Evolutionary conservation across 208 protist genomes (phyloP), one percentile per base, ranked within the genome.

Genomic region (Acanthamoeba sp.): DNA sequence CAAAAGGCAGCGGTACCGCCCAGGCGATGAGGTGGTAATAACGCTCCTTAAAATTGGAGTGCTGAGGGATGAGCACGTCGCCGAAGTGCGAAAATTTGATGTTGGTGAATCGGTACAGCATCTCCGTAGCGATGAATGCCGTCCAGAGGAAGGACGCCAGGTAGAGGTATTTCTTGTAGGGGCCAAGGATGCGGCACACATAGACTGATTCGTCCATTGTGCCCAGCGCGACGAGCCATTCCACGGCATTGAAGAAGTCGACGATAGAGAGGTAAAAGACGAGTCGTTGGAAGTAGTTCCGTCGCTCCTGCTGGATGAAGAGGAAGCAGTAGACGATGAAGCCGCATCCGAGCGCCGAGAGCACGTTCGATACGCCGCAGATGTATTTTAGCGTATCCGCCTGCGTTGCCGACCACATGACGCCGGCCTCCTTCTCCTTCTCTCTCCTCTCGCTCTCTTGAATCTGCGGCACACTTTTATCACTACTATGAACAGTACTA

Each of bases 241-340:
- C 29, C 5, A 91, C 9, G 34, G 84, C 84, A 34, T 91, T 91
- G 50, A 91, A 69, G 84, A 91, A n/a, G 40, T 91, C 84, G 52
- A 69, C 84, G 27, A 91, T 71, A 24, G 84, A 62, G 59, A 91
- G 84, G 27, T 91, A 91, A 50, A 91, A 91, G 24, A 91, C 84
- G 20, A 91, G 84, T 9, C 84, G 42, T 45, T 91, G 84, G 29
- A 91, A 91, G 38, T 62, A 91, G 38, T 69, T 91, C 9, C 59
- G 50, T 69, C 84, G 84, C 62, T 91, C 84, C 24, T 50, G 34
- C 27, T 36, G 55, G 42, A 91, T 69, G 27, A 91, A 64, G 29
- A 91, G 59, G 84, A 91, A 91, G 84, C 84, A 91, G 52, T 91
- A 91, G 29, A 91, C 27, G 52, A 91, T 91, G 84, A 91, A 91